Conservation (phyloP, 257 asterid genomes). For the Mentha longifolia region DNA sequence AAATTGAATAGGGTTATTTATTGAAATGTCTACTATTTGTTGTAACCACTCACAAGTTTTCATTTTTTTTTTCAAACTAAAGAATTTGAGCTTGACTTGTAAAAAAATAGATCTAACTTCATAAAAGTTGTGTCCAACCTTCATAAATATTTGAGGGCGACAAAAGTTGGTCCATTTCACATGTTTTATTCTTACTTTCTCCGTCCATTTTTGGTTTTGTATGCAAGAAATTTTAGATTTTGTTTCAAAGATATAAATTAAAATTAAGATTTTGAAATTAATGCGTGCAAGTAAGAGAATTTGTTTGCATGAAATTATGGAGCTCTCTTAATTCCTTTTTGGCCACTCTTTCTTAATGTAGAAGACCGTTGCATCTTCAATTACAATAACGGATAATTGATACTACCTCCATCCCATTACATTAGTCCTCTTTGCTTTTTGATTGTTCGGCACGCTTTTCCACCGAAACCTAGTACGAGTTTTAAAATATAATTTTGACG, state of each 20-base stretch:
- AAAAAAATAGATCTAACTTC: background rate
- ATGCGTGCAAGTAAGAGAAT: constrained; percentile 30
- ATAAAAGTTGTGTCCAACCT: background rate
- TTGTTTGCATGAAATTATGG: constrained; percentile 23
- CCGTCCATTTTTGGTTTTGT: background rate
- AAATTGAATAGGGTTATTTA: background rate
- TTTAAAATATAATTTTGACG: too few species aligned
- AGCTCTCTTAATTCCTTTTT: background rate
- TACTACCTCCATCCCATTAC: too few species aligned
- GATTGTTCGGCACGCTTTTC: too few species aligned
- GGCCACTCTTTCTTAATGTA: constrained; percentile 23
- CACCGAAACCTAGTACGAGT: too few species aligned
- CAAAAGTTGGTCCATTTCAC: background rate
- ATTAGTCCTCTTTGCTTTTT: too few species aligned
- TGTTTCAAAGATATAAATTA: too few species aligned
- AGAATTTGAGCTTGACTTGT: background rate
- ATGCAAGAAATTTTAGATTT: too few species aligned
- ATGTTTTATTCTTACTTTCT: background rate
- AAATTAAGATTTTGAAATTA: background rate
- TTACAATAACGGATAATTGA: too few species aligned
- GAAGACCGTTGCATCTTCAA: too few species aligned
- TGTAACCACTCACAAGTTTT: background rate
- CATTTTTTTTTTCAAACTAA: background rate
- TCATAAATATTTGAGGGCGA: constrained; percentile 4
- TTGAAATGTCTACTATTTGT: background rate